Evolutionary conservation across 306 rosid species (phyloP), one percentile per base, ranked within the genome.

Genomic region (Glycine soja): DNA sequence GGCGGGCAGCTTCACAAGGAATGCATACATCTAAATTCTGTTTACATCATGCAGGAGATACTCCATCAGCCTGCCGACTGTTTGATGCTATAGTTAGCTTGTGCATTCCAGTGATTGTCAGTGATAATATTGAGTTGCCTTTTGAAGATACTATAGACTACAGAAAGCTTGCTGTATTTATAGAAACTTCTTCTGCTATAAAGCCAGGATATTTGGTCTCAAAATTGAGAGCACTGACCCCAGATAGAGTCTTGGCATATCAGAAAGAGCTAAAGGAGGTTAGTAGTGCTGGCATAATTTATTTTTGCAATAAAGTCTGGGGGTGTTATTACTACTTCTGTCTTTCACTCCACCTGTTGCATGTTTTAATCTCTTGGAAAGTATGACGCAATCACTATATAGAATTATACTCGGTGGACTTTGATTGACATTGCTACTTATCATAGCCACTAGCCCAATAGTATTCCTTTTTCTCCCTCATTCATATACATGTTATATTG

Each of bases 1-100:
- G 98, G 45, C 88, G 98, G 34, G 98, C 89, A 59, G 99, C 99
- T 84, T 83, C 97, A 6, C 94, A 70, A 36, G 99, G 99, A 83
- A 95, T 95, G 99, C 99, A 95, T 79, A 79, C 91, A 32, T 95
- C 98, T 4, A 93, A 89, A 79, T 95, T 95, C 83, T 95, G 99
- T 83, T 88, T 95, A 72, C 91, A 95, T 86, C 99, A 98, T 13
- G 98, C 99, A 16, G 99, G 99, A 54, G 99, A 95, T 85, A 95
- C 99, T 70, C 99, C 99, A 52, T 95, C 99, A 32, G 98, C 98
- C 10, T 95, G 99, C 74, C 90, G 99, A 36, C 88, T 95, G 71
- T 95, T 95, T 77, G 99, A 95, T 83, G 92, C 99, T 65, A 89
- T 95, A 64, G 97, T 95, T 65, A 93, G 99, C 88, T 83, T 93